phyloP scores from a whole-genome alignment of 1,284 basidiomycete genomes.

The Mycena citricolor region DNA sequence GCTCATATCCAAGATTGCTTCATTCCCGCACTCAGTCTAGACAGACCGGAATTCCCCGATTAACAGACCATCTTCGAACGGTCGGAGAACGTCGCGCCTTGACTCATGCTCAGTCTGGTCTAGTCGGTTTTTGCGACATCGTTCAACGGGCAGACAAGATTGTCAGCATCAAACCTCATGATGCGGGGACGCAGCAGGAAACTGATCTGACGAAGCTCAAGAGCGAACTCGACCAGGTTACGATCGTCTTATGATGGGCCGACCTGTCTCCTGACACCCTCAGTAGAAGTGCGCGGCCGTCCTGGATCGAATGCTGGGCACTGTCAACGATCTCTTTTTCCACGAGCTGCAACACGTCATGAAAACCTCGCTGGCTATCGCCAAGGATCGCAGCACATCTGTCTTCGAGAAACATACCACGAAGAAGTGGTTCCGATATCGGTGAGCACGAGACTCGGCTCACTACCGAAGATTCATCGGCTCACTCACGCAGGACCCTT shows the following conservation, averaged over 20 bases:
- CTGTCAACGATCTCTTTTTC: conserved; percentile 5
- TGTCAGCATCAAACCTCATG: too few relatives aligned
- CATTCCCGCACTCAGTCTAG: neutral
- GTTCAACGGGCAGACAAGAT: neutral
- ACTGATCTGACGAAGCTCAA: too few relatives aligned
- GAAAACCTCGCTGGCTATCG: conserved; percentile 11
- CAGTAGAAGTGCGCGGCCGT: neutral
- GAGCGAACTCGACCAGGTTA: neutral
- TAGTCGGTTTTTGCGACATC: conserved; percentile 6
- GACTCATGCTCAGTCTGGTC: conserved; percentile 2
- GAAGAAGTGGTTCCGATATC: conserved; percentile 22
- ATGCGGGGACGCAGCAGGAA: too few relatives aligned
- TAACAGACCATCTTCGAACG: conserved; percentile 8
- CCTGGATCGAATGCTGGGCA: neutral
- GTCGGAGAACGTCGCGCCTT: conserved; percentile 16
- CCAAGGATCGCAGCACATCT: conserved; percentile 2
- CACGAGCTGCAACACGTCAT: neutral
- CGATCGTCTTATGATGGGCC: too few relatives aligned
- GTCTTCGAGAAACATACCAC: conserved; percentile 4
- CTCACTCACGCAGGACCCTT: conserved; percentile 9
- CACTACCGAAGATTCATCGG: neutral
- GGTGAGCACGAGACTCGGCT: neutral
- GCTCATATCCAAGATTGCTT: neutral
- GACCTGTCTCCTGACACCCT: too few relatives aligned
- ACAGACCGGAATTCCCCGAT: conserved; percentile 15